Evolutionary conservation across 2,329 filamentous ascomycete species (phyloP).

Genomic region (Colletotrichum magnum): DNA sequence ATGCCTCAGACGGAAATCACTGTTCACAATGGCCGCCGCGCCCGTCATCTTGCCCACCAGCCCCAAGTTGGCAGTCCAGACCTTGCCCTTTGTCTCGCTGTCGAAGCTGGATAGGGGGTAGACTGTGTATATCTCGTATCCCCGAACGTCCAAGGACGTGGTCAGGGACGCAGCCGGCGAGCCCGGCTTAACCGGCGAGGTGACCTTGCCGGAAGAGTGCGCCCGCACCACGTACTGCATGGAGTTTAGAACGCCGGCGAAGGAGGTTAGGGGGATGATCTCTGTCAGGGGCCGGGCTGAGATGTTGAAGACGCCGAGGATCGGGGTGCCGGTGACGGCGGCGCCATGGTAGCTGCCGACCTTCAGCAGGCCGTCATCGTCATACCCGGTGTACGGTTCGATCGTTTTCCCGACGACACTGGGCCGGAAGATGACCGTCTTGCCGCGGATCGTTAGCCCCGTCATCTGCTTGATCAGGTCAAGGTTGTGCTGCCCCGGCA

Average conservation of each 20-base stretch:
- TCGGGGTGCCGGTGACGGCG: conserved; percentile 77
- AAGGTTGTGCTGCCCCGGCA: conserved; percentile 84
- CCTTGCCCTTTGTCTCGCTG: conserved; percentile 54
- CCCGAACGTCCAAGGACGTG: conserved; percentile 73
- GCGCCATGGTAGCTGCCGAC: conserved; percentile 83
- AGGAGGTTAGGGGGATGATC: conserved; percentile 77
- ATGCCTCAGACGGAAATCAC: conserved; percentile 65
- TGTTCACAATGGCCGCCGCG: conserved; percentile 79
- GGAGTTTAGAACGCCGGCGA: conserved; percentile 76
- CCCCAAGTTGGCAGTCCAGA: conserved; percentile 79
- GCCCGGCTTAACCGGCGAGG: conserved; percentile 62
- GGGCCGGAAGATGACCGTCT: conserved; percentile 86
- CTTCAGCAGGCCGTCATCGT: conserved; percentile 81
- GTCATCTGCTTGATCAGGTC: conserved; percentile 85
- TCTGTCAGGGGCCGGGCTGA: conserved; percentile 74
- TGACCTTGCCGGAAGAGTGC: conserved; percentile 77
- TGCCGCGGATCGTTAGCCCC: conserved; percentile 77
- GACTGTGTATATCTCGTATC: conserved; percentile 86
- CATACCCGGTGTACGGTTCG: conserved; percentile 81
- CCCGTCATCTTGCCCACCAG: conserved; percentile 92
- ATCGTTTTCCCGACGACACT: conserved; percentile 80
- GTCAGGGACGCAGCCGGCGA: conserved; percentile 67
- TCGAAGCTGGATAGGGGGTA: conserved; percentile 75
- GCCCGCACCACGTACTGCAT: conserved; percentile 80
- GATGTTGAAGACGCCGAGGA: conserved; percentile 90